Evolutionary conservation across 495 filamentous ascomycete species (phyloP).

Genomic region (Alectoria sarmentosa): DNA sequence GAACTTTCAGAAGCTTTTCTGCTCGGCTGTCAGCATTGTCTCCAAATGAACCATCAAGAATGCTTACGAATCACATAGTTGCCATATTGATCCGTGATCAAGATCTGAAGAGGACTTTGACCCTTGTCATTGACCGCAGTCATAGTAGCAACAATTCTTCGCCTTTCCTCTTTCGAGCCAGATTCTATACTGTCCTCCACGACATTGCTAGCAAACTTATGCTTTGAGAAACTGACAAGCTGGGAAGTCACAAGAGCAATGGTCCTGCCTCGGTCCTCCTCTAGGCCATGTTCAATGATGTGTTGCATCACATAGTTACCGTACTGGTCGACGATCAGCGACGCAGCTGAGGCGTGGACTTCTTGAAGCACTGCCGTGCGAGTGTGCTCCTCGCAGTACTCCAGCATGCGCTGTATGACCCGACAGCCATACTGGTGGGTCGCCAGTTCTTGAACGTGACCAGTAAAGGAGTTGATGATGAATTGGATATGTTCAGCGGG

Average conservation of each 20-base stretch:
- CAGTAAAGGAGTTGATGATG: constrained; percentile 78
- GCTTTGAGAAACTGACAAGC: constrained; percentile 72
- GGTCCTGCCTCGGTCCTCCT: constrained; percentile 66
- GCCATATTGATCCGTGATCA: constrained; percentile 89
- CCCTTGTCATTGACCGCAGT: constrained; percentile 54
- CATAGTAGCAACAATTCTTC: constrained; percentile 61
- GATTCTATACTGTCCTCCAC: constrained; percentile 88
- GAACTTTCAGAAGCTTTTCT: constrained; percentile 74
- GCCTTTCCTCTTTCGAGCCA: constrained; percentile 61
- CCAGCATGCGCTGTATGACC: constrained; percentile 88
- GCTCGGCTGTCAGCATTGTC: constrained; percentile 33
- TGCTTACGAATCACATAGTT: constrained; percentile 96
- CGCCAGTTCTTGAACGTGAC: constrained; percentile 70
- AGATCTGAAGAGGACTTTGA: constrained; percentile 56
- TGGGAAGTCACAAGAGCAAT: constrained; percentile 65
- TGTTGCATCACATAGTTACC: constrained; percentile 98
- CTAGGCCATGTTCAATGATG: constrained; percentile 75
- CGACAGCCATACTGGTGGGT: constrained; percentile 85
- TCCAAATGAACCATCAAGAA: constrained; percentile 12
- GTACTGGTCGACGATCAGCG: constrained; percentile 80
- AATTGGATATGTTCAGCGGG: constrained; percentile 77
- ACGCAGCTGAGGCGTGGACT: constrained; percentile 62
- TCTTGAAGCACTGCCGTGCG: constrained; percentile 67
- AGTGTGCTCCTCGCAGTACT: constrained; percentile 70
- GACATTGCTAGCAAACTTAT: constrained; percentile 97